Percentiles rank a stretch among this genome's conserved stretches.
These are phyloP conservation scores for Periconia digitata DNA, from an alignment of 2,329 filamentous ascomycete species.

Conservation along the genomic window DNA sequence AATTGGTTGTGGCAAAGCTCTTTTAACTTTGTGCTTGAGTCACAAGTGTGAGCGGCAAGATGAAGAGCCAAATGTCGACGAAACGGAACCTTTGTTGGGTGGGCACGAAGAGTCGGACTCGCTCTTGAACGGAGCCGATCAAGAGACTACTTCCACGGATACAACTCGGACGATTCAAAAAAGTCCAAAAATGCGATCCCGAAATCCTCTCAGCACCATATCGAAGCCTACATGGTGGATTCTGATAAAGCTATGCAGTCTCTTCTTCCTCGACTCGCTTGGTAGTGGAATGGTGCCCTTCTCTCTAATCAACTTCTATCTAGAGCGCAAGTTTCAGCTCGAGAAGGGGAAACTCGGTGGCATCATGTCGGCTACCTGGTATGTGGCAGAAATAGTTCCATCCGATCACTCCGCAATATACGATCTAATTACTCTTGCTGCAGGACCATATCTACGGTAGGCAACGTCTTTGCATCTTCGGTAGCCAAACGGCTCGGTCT, in stretches of 20 bases:
- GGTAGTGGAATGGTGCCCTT: slow-evolving; percentile 67
- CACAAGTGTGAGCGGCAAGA: slow-evolving; percentile 35
- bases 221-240: slow-evolving; percentile 57
- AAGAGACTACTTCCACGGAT: slow-evolving; percentile 5
- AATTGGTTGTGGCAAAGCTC: slow-evolving; percentile 43
- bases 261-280: slow-evolving; percentile 70
- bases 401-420: neutral
- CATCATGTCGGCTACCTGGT: slow-evolving; percentile 53
- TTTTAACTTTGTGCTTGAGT: slow-evolving; percentile 44
- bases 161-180: neutral
- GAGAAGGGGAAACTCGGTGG: slow-evolving; percentile 56
- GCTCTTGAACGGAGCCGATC: slow-evolving; percentile 7
- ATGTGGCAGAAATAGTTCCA: slow-evolving; percentile 4
- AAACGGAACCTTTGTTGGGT: slow-evolving; percentile 30
- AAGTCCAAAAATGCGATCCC: slow-evolving; percentile 17
- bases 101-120: slow-evolving; percentile 2
- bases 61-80: slow-evolving; percentile 8
- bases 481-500: slow-evolving; percentile 65
- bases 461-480: slow-evolving; percentile 34
- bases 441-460: slow-evolving; percentile 34
- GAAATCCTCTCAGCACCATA: slow-evolving; percentile 55
- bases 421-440: neutral
- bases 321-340: slow-evolving; percentile 59
- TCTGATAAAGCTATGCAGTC: slow-evolving; percentile 63
- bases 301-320: slow-evolving; percentile 55